Evolutionary conservation across 2,329 filamentous ascomycete genomes (phyloP), one percentile per base, ranked within the genome.

Genomic region (Tolypocladium inflatum): DNA sequence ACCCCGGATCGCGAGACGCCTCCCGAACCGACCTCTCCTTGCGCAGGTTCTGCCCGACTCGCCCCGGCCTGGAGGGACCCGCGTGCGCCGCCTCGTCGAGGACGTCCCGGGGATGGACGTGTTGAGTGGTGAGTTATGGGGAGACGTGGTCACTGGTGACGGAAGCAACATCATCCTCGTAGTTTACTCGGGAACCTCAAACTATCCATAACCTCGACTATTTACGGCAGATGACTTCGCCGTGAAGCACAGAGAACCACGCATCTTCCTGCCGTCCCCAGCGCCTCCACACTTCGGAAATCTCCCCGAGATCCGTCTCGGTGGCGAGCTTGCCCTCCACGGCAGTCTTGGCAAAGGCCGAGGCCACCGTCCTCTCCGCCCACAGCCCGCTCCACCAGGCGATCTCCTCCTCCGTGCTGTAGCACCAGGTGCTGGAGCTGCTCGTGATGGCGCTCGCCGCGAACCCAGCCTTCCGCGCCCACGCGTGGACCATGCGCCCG

Each of bases 81-180:
- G 74, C 76, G 59, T 80, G 81, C 1, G 66, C 65, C 2, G 61
- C 65, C 62, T 82, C 78, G 43, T 74, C 70, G 13, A 62, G 61
- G 30, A 72, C 59, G 54, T 79, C 69, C 3, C 63, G 54, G 48
- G 48, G 15, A 37, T 37, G 38, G 38, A 39, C 38, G 19, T 39
- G 13, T 39, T 39, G 38, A 19, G 15, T 4, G 38, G 38, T 1
- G 38, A 39, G 38, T n/a, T n/a, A n/a, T n/a, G n/a, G n/a, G n/a
- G n/a, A n/a, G n/a, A n/a, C n/a, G n/a, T n/a, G n/a, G n/a, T n/a
- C n/a, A 15, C 26, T 30, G 26, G 30, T 9, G 30, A 33, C 7
- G 30, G 30, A 33, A 33, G 30, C 30, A 33, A 33, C 26, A 45
- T 23, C n/a, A 45, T 23, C 23, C 10, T 23, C 42, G 21, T 21